A percentile compares a stretch with the other conserved stretches of the same genome.
phyloP scores from a whole-genome alignment of 1,284 basidiomycete genomes.

The Marasmius oreades region DNA sequence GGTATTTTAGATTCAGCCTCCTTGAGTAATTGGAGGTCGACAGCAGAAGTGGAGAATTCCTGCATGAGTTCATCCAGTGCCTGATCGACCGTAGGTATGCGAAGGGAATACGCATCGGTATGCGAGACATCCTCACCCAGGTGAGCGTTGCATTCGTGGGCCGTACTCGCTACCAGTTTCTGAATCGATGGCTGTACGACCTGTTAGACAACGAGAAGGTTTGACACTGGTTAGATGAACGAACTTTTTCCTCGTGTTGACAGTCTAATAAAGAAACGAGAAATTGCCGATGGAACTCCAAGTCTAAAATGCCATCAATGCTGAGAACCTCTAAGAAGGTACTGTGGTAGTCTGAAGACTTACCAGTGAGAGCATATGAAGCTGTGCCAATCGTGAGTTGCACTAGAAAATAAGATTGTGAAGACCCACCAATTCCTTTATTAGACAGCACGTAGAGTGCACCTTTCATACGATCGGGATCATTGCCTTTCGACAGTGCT shows the following conservation, averaged over 20 bases:
- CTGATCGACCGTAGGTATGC: slow-evolving; percentile 40
- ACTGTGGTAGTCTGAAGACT: slow-evolving; percentile 18
- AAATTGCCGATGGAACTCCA: slow-evolving; percentile 63
- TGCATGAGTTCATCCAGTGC: slow-evolving; percentile 43
- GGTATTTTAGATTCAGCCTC: slow-evolving; percentile 38
- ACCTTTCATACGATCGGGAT: slow-evolving; percentile 94
- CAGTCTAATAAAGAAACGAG: slow-evolving; percentile 75
- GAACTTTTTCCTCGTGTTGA: slow-evolving; percentile 90
- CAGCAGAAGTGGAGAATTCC: slow-evolving; percentile 43
- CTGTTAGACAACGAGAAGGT: background rate
- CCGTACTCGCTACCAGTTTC: slow-evolving; percentile 74
- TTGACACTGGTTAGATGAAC: slow-evolving; percentile 1
- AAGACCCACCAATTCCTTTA: slow-evolving; percentile 59
- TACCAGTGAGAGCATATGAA: slow-evolving; percentile 63
- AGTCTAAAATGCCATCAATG: slow-evolving; percentile 42
- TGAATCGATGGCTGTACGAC: slow-evolving; percentile 79
- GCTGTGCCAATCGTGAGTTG: slow-evolving; percentile 29
- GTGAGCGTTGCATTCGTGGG: slow-evolving; percentile 61
- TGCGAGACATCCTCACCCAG: slow-evolving; percentile 61
- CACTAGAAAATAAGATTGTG: slow-evolving; percentile 6
- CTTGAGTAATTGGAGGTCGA: slow-evolving; percentile 42
- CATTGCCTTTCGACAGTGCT: slow-evolving; percentile 70
- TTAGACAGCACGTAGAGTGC: slow-evolving; percentile 87
- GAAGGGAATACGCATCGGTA: slow-evolving; percentile 55
- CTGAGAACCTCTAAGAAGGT: slow-evolving; percentile 5